Conservation (phyloP, 225 moss, liverwort and hornwort species). For the Antitrichia curtipendula region DNA sequence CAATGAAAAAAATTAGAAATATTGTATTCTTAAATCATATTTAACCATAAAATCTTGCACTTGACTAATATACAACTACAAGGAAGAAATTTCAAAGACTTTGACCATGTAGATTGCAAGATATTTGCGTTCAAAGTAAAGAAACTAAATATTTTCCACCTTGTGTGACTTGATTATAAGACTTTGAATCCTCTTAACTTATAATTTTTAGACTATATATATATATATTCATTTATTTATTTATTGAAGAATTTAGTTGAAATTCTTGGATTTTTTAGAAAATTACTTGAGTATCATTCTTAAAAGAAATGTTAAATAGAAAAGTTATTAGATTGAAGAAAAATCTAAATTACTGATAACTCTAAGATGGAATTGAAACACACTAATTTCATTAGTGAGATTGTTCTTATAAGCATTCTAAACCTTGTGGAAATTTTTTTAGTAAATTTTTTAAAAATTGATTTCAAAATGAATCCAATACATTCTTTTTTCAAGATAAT, state of each 20-base stretch:
- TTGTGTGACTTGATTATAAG: not conserved
- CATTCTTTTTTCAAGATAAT: not conserved
- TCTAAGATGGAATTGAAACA: not conserved
- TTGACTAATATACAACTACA: not conserved
- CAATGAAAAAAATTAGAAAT: not conserved
- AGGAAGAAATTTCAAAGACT: not conserved
- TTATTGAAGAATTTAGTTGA: accelerated
- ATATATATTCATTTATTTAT: no score
- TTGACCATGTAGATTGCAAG: not conserved
- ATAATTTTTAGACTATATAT: accelerated
- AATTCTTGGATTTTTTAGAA: not conserved
- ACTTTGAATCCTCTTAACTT: not conserved
- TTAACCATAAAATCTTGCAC: not conserved
- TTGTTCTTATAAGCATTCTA: not conserved
- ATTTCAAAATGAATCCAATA: not conserved
- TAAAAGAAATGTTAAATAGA: not conserved
- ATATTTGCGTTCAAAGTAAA: accelerated
- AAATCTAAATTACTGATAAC: not conserved
- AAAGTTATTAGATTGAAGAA: not conserved
- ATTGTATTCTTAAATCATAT: not conserved
- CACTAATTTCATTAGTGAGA: not conserved
- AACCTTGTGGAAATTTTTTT: not conserved
- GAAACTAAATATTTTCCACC: not conserved
- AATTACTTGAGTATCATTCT: not conserved
- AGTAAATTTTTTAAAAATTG: not conserved